Conservation (phyloP, 2,329 filamentous ascomycete genomes). For the Diaporthe eres region DNA sequence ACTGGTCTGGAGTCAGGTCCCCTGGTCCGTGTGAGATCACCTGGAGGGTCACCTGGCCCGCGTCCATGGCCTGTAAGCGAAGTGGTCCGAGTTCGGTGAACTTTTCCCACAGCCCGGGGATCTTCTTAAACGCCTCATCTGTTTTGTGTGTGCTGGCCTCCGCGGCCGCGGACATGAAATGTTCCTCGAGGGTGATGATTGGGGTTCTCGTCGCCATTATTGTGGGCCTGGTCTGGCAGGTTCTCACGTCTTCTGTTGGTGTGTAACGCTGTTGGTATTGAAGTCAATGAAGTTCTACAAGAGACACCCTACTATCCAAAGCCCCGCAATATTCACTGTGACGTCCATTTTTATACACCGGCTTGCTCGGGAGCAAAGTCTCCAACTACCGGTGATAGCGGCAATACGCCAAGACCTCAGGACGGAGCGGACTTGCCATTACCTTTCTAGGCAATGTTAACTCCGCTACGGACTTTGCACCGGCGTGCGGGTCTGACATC, state of each 20-base stretch:
- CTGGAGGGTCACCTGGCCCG: conserved; percentile 45
- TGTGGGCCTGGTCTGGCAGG: background rate
- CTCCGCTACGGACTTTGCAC: background rate
- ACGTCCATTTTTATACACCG: background rate
- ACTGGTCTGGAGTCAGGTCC: conserved; percentile 39
- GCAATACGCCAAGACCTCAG: background rate
- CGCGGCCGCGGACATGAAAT: conserved; percentile 50
- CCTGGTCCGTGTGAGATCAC: conserved; percentile 48
- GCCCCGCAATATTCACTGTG: background rate
- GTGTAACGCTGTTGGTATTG: background rate
- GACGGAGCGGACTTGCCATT: background rate
- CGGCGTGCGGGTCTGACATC: conserved; percentile 14
- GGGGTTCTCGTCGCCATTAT: conserved; percentile 39
- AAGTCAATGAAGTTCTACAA: background rate
- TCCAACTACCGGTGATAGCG: conserved; percentile 7
- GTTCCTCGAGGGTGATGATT: conserved; percentile 60
- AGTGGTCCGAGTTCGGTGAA: conserved; percentile 44
- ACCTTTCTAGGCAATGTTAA: background rate
- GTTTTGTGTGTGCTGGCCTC: conserved; percentile 40
- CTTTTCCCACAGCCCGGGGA: conserved; percentile 44
- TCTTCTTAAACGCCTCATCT: conserved; percentile 44
- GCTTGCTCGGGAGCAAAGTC: background rate
- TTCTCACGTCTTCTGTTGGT: background rate
- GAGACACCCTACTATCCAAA: background rate
- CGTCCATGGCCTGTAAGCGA: conserved; percentile 48